These are phyloP conservation scores for Castanea mollissima DNA, from an alignment of 306 rosid species.

Conservation along the genomic window DNA sequence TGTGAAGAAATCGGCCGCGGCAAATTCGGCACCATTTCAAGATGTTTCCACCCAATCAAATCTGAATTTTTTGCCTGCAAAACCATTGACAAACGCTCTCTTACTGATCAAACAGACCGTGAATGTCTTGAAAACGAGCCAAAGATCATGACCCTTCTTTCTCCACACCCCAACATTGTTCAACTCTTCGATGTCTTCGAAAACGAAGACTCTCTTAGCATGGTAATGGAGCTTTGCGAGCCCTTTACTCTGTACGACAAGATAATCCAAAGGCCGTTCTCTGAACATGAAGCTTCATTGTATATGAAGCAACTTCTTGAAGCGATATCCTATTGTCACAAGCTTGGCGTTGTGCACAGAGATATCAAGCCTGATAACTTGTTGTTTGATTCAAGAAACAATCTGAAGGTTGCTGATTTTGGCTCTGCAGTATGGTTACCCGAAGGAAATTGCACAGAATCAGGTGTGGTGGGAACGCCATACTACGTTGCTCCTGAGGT, in stretches of 20 bases:
- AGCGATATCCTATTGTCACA: constrained; percentile 65
- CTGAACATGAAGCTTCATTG: constrained; percentile 48
- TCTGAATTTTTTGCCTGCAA: constrained; percentile 53
- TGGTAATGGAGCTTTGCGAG: constrained; percentile 64
- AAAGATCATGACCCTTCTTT: constrained; percentile 58
- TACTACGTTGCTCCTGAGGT: constrained; percentile 83
- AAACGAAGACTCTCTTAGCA: constrained; percentile 32
- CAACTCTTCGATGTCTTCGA: constrained; percentile 49
- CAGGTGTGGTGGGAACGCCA: constrained; percentile 79
- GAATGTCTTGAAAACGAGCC: constrained; percentile 68
- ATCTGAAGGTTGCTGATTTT: constrained; percentile 67
- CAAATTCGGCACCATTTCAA: constrained; percentile 59
- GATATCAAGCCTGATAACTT: constrained; percentile 79
- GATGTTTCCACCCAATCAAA: constrained; percentile 41
- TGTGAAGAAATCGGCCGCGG: constrained; percentile 81
- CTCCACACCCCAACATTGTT: constrained; percentile 69
- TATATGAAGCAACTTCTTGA: constrained; percentile 48
- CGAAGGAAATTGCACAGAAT: constrained; percentile 37
- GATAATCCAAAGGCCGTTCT: constrained; percentile 32
- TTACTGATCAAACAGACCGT: constrained; percentile 57
- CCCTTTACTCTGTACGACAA: constrained; percentile 63
- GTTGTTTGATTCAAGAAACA: constrained; percentile 46
- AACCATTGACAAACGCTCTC: constrained; percentile 51
- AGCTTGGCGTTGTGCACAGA: constrained; percentile 57
- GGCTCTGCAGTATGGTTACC: constrained; percentile 79